Conservation (phyloP, 495 filamentous ascomycete genomes). For the Corynascus novoguineensis region DNA sequence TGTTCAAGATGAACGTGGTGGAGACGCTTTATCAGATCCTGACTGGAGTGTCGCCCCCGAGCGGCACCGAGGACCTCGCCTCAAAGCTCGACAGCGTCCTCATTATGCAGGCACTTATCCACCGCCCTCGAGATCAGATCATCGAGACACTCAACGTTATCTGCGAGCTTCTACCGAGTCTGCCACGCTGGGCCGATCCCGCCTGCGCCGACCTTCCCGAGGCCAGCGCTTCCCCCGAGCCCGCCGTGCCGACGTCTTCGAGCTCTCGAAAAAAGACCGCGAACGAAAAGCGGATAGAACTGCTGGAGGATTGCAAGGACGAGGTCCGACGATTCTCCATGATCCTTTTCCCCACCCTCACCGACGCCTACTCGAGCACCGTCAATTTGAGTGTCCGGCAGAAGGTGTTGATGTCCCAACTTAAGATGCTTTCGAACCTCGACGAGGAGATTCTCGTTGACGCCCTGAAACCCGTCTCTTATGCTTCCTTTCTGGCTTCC, state of each 20-base stretch:
- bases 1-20: slow-evolving; percentile 95
- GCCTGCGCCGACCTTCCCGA: slow-evolving; percentile 51
- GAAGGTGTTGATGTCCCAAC: slow-evolving; percentile 87
- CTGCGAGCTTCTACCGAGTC: slow-evolving; percentile 82
- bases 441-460: slow-evolving; percentile 79
- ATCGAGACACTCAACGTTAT: slow-evolving; percentile 97
- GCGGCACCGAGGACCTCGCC: slow-evolving; percentile 71
- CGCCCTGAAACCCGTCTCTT: slow-evolving; percentile 82
- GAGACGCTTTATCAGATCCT: slow-evolving; percentile 97
- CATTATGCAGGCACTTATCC: slow-evolving; percentile 97
- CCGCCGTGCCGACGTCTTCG: slow-evolving; percentile 31
- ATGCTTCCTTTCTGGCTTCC: slow-evolving; percentile 93
- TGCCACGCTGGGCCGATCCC: slow-evolving; percentile 48
- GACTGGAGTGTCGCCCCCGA: slow-evolving; percentile 89
- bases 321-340: slow-evolving; percentile 88
- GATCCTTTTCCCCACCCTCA: slow-evolving; percentile 92
- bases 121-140: slow-evolving; percentile 92
- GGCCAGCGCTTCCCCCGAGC: slow-evolving; percentile 31
- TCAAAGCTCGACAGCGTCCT: slow-evolving; percentile 92
- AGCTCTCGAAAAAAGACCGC: slow-evolving; percentile 52
- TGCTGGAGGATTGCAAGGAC: slow-evolving; percentile 72
- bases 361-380: slow-evolving; percentile 95
- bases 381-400: slow-evolving; percentile 97
- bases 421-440: slow-evolving; percentile 97
- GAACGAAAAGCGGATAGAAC: slow-evolving; percentile 70